phyloP scores from a whole-genome alignment of 495 filamentous ascomycete species.

The Aspergillus hancockii region DNA sequence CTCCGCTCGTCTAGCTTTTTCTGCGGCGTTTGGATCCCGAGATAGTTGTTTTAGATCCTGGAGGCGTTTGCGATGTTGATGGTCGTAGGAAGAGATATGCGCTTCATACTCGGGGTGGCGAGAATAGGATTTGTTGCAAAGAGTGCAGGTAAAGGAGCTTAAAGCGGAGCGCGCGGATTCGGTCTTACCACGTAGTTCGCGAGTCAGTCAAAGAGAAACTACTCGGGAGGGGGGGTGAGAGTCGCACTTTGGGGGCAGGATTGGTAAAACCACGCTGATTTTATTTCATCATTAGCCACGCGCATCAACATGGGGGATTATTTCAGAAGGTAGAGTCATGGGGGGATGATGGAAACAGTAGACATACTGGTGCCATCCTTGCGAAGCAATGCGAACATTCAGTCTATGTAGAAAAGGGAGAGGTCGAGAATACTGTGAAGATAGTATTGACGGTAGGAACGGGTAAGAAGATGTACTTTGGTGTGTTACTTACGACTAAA shows the following conservation, averaged over 20 bases:
- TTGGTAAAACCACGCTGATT: conserved; percentile 49
- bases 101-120: conserved; percentile 64
- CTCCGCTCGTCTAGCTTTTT: conserved; percentile 69
- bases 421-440: not conserved
- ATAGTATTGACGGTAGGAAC: too few species aligned
- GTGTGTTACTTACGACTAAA: too few species aligned
- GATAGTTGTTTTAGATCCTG: conserved; percentile 64
- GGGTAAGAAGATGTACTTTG: too few species aligned
- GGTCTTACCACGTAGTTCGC: conserved; percentile 54
- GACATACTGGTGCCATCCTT: conserved; percentile 24
- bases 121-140: conserved; percentile 62
- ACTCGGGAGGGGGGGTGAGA: not conserved
- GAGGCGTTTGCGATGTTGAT: conserved; percentile 63
- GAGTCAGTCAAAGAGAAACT: not conserved
- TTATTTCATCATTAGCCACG: not conserved
- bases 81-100: conserved; percentile 62
- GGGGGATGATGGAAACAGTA: not conserved
- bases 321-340: not conserved
- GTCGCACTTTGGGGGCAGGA: conserved; percentile 49
- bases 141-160: conserved; percentile 80
- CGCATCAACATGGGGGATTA: not conserved
- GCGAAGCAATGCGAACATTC: not conserved
- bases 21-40: conserved; percentile 55
- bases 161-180: conserved; percentile 83
- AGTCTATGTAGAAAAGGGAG: not conserved